phyloP scores from a whole-genome alignment of 352 stramenopile species.

The Phytophthora citrophthora region DNA sequence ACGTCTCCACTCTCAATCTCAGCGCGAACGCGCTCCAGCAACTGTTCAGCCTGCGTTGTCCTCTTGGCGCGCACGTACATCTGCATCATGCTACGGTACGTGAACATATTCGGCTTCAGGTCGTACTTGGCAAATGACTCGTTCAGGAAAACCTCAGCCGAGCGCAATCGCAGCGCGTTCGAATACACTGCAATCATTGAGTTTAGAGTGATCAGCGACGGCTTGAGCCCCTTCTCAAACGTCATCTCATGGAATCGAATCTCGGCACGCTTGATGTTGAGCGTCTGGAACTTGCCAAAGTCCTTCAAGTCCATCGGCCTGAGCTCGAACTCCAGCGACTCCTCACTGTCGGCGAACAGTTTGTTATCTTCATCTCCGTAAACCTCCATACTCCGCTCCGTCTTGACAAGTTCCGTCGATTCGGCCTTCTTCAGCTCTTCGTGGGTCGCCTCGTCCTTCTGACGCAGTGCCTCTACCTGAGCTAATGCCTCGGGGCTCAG shows the following conservation, averaged over 20 bases:
- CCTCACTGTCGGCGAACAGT: constrained; percentile 43
- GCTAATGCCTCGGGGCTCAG: constrained; percentile 46
- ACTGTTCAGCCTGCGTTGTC: constrained; percentile 54
- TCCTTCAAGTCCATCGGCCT: constrained; percentile 64
- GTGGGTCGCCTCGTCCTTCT: constrained; percentile 38
- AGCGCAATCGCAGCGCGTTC: constrained; percentile 72
- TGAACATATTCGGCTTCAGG: constrained; percentile 58
- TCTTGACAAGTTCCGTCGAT: constrained; percentile 25
- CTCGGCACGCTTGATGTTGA: constrained; percentile 74
- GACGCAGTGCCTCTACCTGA: constrained; percentile 41
- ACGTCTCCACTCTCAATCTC: constrained; percentile 58
- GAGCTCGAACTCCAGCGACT: constrained; percentile 54
- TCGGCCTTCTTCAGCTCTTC: constrained; percentile 49
- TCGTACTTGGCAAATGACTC: constrained; percentile 57
- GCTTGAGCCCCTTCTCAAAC: constrained; percentile 38
- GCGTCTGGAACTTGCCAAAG: constrained; percentile 75
- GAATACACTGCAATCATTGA: constrained; percentile 80
- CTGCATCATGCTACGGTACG: constrained; percentile 82
- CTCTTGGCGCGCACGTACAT: constrained; percentile 80
- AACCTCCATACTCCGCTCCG: constrained; percentile 39
- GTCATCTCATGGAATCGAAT: constrained; percentile 71
- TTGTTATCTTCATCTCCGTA: constrained; percentile 44
- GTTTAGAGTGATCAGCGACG: constrained; percentile 72
- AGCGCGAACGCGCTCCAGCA: constrained; percentile 52
- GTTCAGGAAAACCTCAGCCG: constrained; percentile 55